A percentile compares a stretch with the other conserved stretches of the same genome.
Evolutionary conservation across 805 yeast species (phyloP).

Genomic region (Metschnikowia lachancei): DNA sequence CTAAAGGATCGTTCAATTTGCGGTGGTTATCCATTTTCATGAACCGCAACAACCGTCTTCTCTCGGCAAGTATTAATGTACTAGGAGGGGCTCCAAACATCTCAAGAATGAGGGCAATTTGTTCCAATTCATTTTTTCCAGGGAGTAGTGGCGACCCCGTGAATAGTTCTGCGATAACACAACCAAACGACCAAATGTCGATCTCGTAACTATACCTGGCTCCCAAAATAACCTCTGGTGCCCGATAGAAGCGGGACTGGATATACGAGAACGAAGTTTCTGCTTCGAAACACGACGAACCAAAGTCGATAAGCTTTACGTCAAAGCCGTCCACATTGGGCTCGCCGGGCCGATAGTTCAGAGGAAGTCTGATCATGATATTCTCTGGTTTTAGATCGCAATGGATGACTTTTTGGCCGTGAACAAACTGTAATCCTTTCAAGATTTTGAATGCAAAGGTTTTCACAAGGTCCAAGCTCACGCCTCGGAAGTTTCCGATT

Average conservation of each 20-base stretch:
- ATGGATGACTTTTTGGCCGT: conserved; percentile 59
- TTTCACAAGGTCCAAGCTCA: conserved; percentile 40
- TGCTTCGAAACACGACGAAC: conserved; percentile 53
- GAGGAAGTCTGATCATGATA: conserved; percentile 52
- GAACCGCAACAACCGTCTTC: conserved; percentile 35
- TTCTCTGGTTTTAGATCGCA: conserved; percentile 89
- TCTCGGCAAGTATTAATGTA: conserved; percentile 35
- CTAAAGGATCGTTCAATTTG: conserved; percentile 14
- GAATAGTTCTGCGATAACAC: conserved; percentile 47
- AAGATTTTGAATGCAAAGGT: conserved; percentile 55
- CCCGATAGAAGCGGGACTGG: conserved; percentile 69
- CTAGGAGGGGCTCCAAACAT: conserved; percentile 48
- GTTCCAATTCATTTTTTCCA: conserved; percentile 45
- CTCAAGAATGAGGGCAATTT: conserved; percentile 42
- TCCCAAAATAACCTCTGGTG: conserved; percentile 75
- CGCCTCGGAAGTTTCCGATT: conserved; percentile 48
- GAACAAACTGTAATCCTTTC: conserved; percentile 59
- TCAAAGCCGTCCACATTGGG: conserved; percentile 40
- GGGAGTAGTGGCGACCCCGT: conserved; percentile 20
- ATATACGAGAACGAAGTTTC: conserved; percentile 50
- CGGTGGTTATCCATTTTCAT: conserved; percentile 16
- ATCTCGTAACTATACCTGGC: conserved; percentile 54
- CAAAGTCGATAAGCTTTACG: conserved; percentile 78
- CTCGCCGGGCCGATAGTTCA: conserved; percentile 8
- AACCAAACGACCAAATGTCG: conserved; percentile 92